Base-by-base conservation (phyloP, 225 moss, liverwort and hornwort species). In the Pleurozium schreberi region DNA sequence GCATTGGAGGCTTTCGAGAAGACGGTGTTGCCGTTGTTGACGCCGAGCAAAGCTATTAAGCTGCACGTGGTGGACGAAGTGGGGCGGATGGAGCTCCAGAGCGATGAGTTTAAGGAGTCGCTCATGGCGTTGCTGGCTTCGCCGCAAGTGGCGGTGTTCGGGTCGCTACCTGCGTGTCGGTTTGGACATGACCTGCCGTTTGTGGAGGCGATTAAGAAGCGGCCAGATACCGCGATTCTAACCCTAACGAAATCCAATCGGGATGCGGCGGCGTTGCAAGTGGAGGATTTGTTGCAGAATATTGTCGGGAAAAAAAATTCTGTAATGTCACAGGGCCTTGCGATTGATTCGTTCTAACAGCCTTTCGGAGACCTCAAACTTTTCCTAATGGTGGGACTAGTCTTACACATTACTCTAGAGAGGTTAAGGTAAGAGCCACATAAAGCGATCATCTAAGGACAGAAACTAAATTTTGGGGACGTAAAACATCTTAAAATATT, bases 31-130 rank as follows among this genome's bases (percentile, higher is more conserved):
- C 97, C 97, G 6, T 77, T 96, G 81, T 66, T 97, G 81, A 91
- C 92, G 63, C 96, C 97, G 43, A 93, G 95, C 52, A 93, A 93
- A 80, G 92, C 91, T 26, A 95, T 96, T 80, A 97, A 97, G 90
- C 80, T 97, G 75, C 97, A 97, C 81, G 95, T 97, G 68, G 95
- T 97, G 70, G 97, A 97, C 76, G 97, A 97, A 89, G 96, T 96
- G 26, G 97, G 97, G 30, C 96, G 97, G 27, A 97, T 97, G 97
- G 97, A 97, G 88, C 91, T 97, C 13, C 96, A 97, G 89, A 97
- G 97, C 73, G 92, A 95, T 87, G 95, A 89, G 86, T 97, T 97
- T 74, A 92, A 91, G 83, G 94, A 95, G 58, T 92, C 91, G 17
- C 87, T 97, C 58, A 95, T 94, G 97, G 91, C 92, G 63, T 90